Base-by-base conservation (phyloP, 768 basidiomycete species). In the Amylocystis lapponica region DNA sequence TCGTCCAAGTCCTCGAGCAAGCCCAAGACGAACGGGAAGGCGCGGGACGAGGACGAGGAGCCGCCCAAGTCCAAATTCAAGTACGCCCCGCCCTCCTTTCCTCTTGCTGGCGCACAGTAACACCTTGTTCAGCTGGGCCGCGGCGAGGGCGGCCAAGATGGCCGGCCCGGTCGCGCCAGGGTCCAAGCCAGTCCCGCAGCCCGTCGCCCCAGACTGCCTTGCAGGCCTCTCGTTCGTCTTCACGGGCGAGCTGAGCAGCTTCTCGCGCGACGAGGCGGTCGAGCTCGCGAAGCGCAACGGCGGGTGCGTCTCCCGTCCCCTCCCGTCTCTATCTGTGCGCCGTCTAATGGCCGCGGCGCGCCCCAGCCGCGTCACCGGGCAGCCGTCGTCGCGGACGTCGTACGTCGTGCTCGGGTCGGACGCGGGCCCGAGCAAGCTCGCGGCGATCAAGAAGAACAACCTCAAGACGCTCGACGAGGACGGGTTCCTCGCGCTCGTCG, bases 261-360 rank as follows among this genome's bases (percentile, higher is more conserved):
- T 98, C 51, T 81, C 89, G 1, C 75, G 96, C 27, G 90, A 97
- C 2, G 93, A 96, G 52, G 84, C 89, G 1, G 59, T 71, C 21
- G 92, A 95, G 53, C 63, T 95, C 5, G 95, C 86, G 0, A 98
- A 99, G 62, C 88, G 93, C 4, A 92, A 81, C 57, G 92, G 92
- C 54, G 94, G 83, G 94, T 92, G 37, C 48, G 88, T 41, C 14
- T 6, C 36, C 13, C n/a, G 21, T 41, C 29, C 42, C 22, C 29
- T 16, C n/a, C 27, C 14, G 9, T 14, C 27, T 10, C 12, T 36
- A 13, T 10, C 41, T 27, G 36, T 34, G 16, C 9, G 5, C 3
- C 23, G 6, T 29, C 12, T n/a, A 29, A 31, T 23, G 10, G 14
- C 27, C 2, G 14, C 8, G 19, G 47, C 29, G 19, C 34, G 37